Conservation (phyloP, 441 rosid genomes). For the Aquilaria agallochum region DNA sequence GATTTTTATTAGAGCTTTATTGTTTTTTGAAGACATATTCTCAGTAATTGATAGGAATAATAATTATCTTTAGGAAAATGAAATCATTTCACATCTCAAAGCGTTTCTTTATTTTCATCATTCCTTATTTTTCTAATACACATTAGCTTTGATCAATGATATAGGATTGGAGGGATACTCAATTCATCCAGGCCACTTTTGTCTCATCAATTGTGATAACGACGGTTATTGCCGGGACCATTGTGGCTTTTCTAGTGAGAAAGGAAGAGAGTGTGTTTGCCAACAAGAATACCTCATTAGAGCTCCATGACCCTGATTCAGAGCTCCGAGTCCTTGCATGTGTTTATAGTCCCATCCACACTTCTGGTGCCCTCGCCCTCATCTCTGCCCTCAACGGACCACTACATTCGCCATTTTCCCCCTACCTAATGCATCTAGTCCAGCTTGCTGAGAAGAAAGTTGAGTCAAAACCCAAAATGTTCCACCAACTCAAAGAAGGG, state of each 20-base stretch:
- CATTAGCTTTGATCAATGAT: neutral
- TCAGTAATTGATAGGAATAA: no score
- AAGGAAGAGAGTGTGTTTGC: slow-evolving; percentile 35
- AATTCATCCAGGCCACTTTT: slow-evolving; percentile 35
- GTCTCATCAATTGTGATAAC: slow-evolving; percentile 38
- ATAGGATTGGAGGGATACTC: neutral
- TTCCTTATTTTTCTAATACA: no score
- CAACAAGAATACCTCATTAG: slow-evolving; percentile 41
- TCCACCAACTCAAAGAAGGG: slow-evolving; percentile 45
- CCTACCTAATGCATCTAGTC: slow-evolving; percentile 55
- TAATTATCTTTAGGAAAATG: no score
- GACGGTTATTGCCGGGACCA: slow-evolving; percentile 52
- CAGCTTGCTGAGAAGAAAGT: slow-evolving; percentile 39
- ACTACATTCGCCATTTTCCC: slow-evolving; percentile 26
- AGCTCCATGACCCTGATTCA: slow-evolving; percentile 32
- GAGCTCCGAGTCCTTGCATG: slow-evolving; percentile 68
- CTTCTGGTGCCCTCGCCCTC: slow-evolving; percentile 44
- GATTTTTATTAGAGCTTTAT: no score
- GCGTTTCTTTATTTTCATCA: no score
- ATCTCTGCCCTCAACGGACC: slow-evolving; percentile 47
- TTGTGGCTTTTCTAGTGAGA: slow-evolving; percentile 35
- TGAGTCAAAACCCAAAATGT: slow-evolving; percentile 25
- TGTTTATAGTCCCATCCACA: slow-evolving; percentile 62
- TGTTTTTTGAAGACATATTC: no score
- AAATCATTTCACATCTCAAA: no score